Evolutionary conservation across 129 eudicot species (phyloP), one percentile per base, ranked within the genome.

Genomic region (Flaveria robusta): DNA sequence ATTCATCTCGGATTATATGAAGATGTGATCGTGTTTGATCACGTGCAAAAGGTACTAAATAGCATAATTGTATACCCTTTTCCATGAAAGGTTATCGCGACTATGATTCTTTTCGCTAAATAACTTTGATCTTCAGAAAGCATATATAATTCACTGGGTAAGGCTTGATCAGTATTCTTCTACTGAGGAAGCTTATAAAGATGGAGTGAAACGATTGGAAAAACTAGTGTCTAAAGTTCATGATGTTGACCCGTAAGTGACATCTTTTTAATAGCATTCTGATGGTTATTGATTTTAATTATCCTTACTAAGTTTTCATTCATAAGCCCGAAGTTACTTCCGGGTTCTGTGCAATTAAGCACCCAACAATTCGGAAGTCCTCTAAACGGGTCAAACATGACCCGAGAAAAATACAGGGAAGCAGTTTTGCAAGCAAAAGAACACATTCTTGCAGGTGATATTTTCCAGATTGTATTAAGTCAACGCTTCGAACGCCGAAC

Each of bases 401-500:
- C 88, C 47, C 76, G 78, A 9, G 96, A 88, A 60, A 93, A 87
- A 70, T 93, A 90, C 81, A 87, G 68, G 83, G 85, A 79, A 41
- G 91, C 88, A 49, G 96, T 93, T 22, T 19, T 82, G 64, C 85
- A 87, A 66, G 97, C 98, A 37, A 93, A 93, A 85, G 98, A 93
- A 73, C 98, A 88, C 77, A 90, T 93, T 75, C 76, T 83, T 70
- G 90, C 97, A 2, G 98, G 98, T 66, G 98, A 93, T 46, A 90
- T 90, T 68, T 91, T 88, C 31, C 98, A 93, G 77, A 89, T 93
- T 66, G 97, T 91, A 58, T 84, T 93, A 80, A 93, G 98, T 62
- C 98, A 93, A 78, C 97, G 96, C 34, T 93, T 93, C 84, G 98
- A 90, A 70, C 85, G 89, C 46, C 82, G 96, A 68, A 93, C 98